Conservation (phyloP, 202 grass and related monocot species). For the Panicum virgatum region DNA sequence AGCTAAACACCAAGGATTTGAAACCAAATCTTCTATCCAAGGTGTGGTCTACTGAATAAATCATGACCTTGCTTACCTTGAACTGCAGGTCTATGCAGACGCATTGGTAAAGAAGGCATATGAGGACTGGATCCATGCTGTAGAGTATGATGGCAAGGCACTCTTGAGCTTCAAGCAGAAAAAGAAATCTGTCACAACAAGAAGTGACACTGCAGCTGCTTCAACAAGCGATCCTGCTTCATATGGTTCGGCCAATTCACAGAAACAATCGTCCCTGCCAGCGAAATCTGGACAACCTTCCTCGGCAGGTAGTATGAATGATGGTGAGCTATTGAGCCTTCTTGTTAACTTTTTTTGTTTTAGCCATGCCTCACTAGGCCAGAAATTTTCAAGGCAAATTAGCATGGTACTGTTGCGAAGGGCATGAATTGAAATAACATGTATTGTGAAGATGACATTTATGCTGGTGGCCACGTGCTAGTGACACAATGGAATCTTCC, state of each 20-base stretch:
- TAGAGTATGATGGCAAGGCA: slow-evolving; percentile 95
- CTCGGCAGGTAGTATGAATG: background rate
- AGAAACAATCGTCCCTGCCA: slow-evolving; percentile 42
- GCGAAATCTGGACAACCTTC: slow-evolving; percentile 43
- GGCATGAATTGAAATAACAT: background rate
- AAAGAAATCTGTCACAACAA: slow-evolving; percentile 63
- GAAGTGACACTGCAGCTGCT: slow-evolving; percentile 53
- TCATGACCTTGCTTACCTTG: slow-evolving; percentile 15
- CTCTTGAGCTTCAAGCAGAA: slow-evolving; percentile 82
- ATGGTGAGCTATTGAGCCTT: slow-evolving; percentile 45
- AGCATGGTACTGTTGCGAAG: background rate
- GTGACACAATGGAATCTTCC: background rate
- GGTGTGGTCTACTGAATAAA: slow-evolving; percentile 5
- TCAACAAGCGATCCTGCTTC: slow-evolving; percentile 45
- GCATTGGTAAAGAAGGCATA: slow-evolving; percentile 89
- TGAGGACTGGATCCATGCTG: slow-evolving; percentile 82
- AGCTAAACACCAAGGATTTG: background rate
- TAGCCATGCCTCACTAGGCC: background rate
- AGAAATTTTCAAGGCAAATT: background rate
- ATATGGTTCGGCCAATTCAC: slow-evolving; percentile 35
- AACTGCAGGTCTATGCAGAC: slow-evolving; percentile 67
- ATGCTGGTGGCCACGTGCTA: background rate
- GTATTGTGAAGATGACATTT: background rate
- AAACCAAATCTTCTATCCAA: background rate
- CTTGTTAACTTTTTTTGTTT: background rate